Evolutionary conservation across 164 flowering plant genomes (phyloP).

Genomic region (Stephania yunnanensis): DNA sequence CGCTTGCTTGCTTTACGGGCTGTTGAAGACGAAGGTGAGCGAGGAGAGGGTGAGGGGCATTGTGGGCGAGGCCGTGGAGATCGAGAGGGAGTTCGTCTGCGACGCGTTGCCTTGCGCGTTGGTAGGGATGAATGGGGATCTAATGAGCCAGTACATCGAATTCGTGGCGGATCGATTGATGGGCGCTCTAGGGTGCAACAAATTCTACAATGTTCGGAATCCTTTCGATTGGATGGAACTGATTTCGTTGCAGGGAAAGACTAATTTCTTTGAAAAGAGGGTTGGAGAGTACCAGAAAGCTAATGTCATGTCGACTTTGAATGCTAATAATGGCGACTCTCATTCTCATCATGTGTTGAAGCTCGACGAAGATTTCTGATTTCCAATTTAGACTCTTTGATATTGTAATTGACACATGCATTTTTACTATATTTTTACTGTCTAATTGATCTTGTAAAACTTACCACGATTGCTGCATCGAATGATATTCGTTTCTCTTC

Average conservation of each 20-base stretch:
- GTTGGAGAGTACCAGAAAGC: constrained; percentile 96
- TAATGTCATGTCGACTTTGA: constrained; percentile 71
- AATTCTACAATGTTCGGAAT: constrained; percentile 52
- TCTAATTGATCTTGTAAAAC: background rate
- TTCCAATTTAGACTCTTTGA: background rate
- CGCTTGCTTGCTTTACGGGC: constrained; percentile 61
- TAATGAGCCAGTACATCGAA: constrained; percentile 81
- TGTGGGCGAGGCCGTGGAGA: constrained; percentile 66
- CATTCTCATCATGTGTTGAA: constrained; percentile 64
- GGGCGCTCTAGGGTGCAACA: constrained; percentile 53
- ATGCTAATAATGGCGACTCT: constrained; percentile 40
- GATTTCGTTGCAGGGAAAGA: constrained; percentile 86
- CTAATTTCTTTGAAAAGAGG: constrained; percentile 91
- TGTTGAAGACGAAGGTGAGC: constrained; percentile 44
- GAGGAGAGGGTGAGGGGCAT: constrained; percentile 56
- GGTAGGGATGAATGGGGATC: constrained; percentile 80
- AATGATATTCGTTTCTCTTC: too few species aligned
- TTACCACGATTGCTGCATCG: background rate
- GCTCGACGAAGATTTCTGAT: constrained; percentile 66
- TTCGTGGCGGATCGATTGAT: constrained; percentile 81
- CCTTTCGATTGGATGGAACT: constrained; percentile 98
- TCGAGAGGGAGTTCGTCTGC: constrained; percentile 83
- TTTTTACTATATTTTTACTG: background rate
- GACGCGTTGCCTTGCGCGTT: constrained; percentile 81
- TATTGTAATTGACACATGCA: background rate